Evolutionary conservation across 2,329 filamentous ascomycete genomes (phyloP), one percentile per base, ranked within the genome.

Genomic region (Colletotrichum echinochloae): DNA sequence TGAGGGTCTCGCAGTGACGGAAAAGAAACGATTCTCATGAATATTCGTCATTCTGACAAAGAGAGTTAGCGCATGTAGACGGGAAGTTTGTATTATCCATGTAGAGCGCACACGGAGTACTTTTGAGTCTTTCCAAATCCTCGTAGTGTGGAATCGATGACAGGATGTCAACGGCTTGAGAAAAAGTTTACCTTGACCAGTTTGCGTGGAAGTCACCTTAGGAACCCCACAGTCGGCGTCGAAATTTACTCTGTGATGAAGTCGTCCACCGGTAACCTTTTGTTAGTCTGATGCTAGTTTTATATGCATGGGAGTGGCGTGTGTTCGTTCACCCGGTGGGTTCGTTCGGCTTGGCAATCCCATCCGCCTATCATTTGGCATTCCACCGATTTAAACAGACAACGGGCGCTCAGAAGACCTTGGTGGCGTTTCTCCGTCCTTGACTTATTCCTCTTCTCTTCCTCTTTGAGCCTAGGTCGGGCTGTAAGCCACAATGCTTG

Each of bases 1-100:
- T 46, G 46, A 1, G 46, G 8, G 0, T 18, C 8, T 12, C 3
- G 5, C 5, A 8, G 6, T 6, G 18, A 37, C 11, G 28, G 26
- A 35, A 51, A 20, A 3, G 16, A 51, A 4, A 18, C 28, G 48
- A 30, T 14, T 30, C 7, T 20, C 3, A 20, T 30, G 48, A 51
- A 28, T 3, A 18, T 18, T 28, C 4, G 18, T n/a, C n/a, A 44
- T 20, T 44, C 9, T 44, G 18, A n/a, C n/a, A n/a, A n/a, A n/a
- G n/a, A n/a, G n/a, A n/a, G n/a, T n/a, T n/a, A n/a, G n/a, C n/a
- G n/a, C n/a, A n/a, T n/a, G n/a, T n/a, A n/a, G n/a, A n/a, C n/a
- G n/a, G n/a, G n/a, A n/a, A n/a, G n/a, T n/a, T n/a, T n/a, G n/a
- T n/a, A n/a, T n/a, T n/a, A n/a, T n/a, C n/a, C n/a, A n/a, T n/a